Evolutionary conservation across 306 rosid species (phyloP), one percentile per base, ranked within the genome.

Genomic region (Cotoneaster glaucophyllus): DNA sequence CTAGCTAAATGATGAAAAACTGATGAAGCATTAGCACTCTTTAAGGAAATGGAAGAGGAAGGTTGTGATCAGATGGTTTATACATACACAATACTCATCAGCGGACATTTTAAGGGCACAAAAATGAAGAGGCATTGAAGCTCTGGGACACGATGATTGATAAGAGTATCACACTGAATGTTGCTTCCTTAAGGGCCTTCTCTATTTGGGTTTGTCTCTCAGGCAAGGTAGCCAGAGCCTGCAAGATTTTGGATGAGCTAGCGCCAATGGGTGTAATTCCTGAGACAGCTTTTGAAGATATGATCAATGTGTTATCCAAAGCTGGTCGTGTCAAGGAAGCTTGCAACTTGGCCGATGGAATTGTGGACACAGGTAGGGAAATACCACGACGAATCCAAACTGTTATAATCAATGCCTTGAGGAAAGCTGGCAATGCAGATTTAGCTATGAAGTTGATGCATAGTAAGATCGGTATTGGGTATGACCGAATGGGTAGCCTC

Each of bases 331-430:
- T 89, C 76, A 92, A 83, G 86, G 98, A 88, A 78, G 97, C 97
- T 26, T 95, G 97, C 88, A 92, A 92, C 64, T 84, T 95, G 81
- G 97, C 99, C 8, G 98, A 95, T 82, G 99, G 98, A 50, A 83
- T 92, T 77, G 96, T 90, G 74, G 97, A 90, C 52, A 82, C 97
- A 74, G 98, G 98, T 8, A 80, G 97, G 86, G 97, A 95, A 84
- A 86, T 89, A 77, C 97, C 97, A 0, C 97, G 97, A 62, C 91
- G 77, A 77, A 69, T 95, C 68, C 87, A 93, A 18, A 95, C 97
- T 25, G 50, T 85, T 72, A 74, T 92, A 58, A 92, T 92, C 78
- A 89, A 90, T 85, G 94, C 93, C 76, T 83, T 89, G 85, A 91
- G 97, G 87, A 92, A 90, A 79, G 87, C 97, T 43, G 93, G 97